A percentile compares a stretch with the other conserved stretches of the same genome.
Evolutionary conservation across 2,329 filamentous ascomycete species (phyloP).

Genomic region (Apiospora arundinis): DNA sequence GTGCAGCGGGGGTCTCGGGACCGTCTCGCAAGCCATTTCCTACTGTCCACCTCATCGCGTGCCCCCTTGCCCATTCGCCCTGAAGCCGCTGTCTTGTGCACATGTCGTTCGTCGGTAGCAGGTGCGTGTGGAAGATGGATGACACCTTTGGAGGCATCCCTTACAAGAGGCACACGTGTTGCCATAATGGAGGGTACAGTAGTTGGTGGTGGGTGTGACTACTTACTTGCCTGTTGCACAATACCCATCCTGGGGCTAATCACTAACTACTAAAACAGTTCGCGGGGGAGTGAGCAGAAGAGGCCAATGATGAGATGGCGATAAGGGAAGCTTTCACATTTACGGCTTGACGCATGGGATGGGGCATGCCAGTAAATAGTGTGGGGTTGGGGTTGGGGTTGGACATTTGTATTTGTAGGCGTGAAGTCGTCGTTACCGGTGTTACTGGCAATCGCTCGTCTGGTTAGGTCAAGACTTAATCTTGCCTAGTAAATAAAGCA

Average conservation of each 20-base stretch:
- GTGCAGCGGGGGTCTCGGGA: neutral
- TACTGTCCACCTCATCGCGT: neutral
- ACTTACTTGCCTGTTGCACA: slow-evolving; percentile 10
- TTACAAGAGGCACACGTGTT: slow-evolving; percentile 6
- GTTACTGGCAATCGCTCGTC: neutral
- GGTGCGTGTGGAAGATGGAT: neutral
- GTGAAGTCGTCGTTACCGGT: neutral
- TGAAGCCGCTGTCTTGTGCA: neutral
- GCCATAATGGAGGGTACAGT: neutral
- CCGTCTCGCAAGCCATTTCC: neutral
- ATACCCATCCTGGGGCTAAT: neutral
- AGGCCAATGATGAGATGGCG: neutral
- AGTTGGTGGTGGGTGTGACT: slow-evolving; percentile 1
- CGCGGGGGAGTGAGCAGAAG: neutral
- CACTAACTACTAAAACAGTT: neutral
- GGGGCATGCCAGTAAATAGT: neutral
- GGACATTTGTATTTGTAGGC: neutral
- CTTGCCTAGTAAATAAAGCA: no score
- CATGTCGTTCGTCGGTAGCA: neutral
- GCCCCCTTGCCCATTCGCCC: neutral
- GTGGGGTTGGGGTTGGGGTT: neutral
- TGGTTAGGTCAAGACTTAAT: neutral
- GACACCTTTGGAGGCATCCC: neutral
- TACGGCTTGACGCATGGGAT: neutral
- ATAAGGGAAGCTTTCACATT: neutral